phyloP scores from a whole-genome alignment of 108 stramenopile species.

The Aurantiochytrium sp. region DNA sequence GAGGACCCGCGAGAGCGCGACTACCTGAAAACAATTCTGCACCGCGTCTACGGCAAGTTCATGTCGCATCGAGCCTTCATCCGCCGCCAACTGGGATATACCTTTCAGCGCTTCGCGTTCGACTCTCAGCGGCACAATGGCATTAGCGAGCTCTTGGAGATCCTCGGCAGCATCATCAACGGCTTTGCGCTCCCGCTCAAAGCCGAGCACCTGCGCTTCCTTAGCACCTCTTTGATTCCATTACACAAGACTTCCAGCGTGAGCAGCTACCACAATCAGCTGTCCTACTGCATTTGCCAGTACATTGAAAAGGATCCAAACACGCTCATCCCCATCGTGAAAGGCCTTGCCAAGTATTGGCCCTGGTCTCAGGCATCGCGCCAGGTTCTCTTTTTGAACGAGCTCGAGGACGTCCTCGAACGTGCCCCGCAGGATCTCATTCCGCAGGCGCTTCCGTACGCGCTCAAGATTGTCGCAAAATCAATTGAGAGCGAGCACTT shows the following conservation, averaged over 20 bases:
- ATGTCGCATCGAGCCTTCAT: conserved; percentile 96
- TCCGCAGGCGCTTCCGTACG: conserved; percentile 66
- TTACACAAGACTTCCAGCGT: conserved; percentile 96
- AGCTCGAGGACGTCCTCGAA: conserved; percentile 95
- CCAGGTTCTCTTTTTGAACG: conserved; percentile 91
- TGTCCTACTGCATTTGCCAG: conserved; percentile 98
- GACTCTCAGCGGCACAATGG: conserved; percentile 95
- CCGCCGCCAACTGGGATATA: conserved; percentile 86
- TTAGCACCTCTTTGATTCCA: conserved; percentile 86
- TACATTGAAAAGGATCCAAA: conserved; percentile 99
- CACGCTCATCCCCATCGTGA: conserved; percentile 87
- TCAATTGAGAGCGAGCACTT: conserved; percentile 91
- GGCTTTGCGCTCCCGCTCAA: conserved; percentile 93
- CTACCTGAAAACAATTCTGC: conserved; percentile 96
- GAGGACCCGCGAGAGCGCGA: conserved; percentile 98
- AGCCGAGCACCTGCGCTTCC: conserved; percentile 93
- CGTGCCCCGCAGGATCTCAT: conserved; percentile 78
- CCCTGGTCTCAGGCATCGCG: conserved; percentile 86
- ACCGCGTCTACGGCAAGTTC: conserved; percentile 98
- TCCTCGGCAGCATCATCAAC: conserved; percentile 94
- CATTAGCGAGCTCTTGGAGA: conserved; percentile 94
- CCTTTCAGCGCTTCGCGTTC: conserved; percentile 91
- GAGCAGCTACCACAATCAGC: conserved; percentile 94
- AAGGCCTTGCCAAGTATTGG: conserved; percentile 94
- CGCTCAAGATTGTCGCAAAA: conserved; percentile 77